phyloP scores from a whole-genome alignment of 495 filamentous ascomycete species.

The Astrocystis sublimbata region DNA sequence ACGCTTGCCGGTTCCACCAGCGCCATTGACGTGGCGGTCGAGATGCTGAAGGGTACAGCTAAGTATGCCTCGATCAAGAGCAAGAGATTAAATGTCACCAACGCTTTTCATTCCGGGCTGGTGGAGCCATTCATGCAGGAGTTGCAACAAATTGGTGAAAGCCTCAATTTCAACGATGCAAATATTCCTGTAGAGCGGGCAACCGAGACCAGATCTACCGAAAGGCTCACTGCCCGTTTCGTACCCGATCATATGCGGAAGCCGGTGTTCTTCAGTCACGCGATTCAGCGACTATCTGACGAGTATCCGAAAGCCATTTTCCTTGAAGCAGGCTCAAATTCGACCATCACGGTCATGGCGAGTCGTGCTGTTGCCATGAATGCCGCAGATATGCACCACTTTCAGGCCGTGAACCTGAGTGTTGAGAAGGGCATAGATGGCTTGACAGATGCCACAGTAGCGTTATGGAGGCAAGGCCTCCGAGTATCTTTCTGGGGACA shows the following conservation, averaged over 20 bases:
- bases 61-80: slow-evolving; percentile 20
- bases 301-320: slow-evolving; percentile 40
- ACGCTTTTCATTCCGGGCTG: slow-evolving; percentile 55
- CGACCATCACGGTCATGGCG: slow-evolving; percentile 49
- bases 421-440: slow-evolving; percentile 27
- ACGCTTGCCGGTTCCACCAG: slow-evolving; percentile 46
- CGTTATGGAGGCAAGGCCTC: slow-evolving; percentile 50
- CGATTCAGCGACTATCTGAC: slow-evolving; percentile 45
- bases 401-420: slow-evolving; percentile 48
- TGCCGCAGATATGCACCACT: slow-evolving; percentile 20
- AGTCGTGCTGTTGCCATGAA: slow-evolving; percentile 34
- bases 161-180: slow-evolving; percentile 27
- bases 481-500: slow-evolving; percentile 51
- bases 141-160: slow-evolving; percentile 31
- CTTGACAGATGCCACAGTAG: slow-evolving; percentile 44
- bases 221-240: slow-evolving; percentile 21
- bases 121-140: slow-evolving; percentile 41
- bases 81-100: slow-evolving; percentile 46
- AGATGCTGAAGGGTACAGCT: slow-evolving; percentile 9
- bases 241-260: slow-evolving; percentile 49
- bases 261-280: slow-evolving; percentile 54
- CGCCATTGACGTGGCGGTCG: slow-evolving; percentile 34
- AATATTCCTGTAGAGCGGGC: slow-evolving; percentile 24
- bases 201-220: slow-evolving; percentile 18
- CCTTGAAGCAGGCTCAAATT: slow-evolving; percentile 55